Percentiles rank a stretch among this genome's conserved stretches.
These are phyloP conservation scores for Coprinopsis strossmayeri DNA, from an alignment of 768 basidiomycete species.

Conservation along the genomic window DNA sequence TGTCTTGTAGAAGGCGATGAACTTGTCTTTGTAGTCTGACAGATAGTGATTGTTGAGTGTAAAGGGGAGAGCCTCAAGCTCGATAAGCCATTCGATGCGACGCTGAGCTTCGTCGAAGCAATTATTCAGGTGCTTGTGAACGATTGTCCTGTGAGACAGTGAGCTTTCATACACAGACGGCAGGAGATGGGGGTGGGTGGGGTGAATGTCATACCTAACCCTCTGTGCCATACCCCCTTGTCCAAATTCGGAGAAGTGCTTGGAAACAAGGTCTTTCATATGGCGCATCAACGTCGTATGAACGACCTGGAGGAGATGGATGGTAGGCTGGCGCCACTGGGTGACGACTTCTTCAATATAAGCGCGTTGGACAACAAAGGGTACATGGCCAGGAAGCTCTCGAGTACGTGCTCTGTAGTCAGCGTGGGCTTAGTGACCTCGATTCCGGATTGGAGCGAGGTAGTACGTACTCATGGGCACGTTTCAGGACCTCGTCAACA, in stretches of 20 bases:
- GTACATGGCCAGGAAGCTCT: conserved; percentile 62
- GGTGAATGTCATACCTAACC: conserved; percentile 23
- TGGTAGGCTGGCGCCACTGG: conserved; percentile 45
- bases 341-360: conserved; percentile 40
- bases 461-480: conserved; percentile 15
- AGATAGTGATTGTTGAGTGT: conserved; percentile 50
- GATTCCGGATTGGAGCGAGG: not conserved
- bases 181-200: not conserved
- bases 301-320: conserved; percentile 35
- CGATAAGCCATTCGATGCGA: conserved; percentile 42
- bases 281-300: conserved; percentile 30
- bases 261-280: conserved; percentile 33
- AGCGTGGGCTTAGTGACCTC: conserved; percentile 17
- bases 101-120: conserved; percentile 32
- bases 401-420: conserved; percentile 63
- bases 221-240: conserved; percentile 46
- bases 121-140: conserved; percentile 43
- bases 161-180: too few relatives aligned
- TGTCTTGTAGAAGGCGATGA: conserved; percentile 42
- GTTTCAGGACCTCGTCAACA: conserved; percentile 19
- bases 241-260: conserved; percentile 47
- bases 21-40: conserved; percentile 32
- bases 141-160: conserved; percentile 21
- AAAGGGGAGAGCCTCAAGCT: conserved; percentile 41
- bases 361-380: conserved; percentile 49